A percentile compares a stretch with the other conserved stretches of the same genome.
Conservation (phyloP, 2,329 filamentous ascomycete species). For the Gnomoniopsis sp. region DNA sequence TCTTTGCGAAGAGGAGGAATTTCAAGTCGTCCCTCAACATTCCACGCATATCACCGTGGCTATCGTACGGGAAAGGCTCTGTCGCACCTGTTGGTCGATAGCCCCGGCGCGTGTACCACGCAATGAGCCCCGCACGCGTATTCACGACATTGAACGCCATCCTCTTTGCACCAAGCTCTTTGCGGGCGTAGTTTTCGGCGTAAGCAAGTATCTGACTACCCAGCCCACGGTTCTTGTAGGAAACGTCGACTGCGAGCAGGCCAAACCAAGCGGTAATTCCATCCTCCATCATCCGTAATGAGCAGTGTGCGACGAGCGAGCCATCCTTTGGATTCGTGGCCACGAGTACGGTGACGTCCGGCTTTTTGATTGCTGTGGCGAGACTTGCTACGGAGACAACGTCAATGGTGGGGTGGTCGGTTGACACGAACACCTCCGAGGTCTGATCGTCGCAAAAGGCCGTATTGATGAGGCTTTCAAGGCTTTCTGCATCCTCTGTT, state of each 20-base stretch:
- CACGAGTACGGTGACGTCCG: conserved; percentile 29
- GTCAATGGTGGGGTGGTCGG: conserved; percentile 24
- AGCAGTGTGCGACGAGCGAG: conserved; percentile 22
- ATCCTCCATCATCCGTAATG: conserved; percentile 24
- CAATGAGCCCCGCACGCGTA: conserved; percentile 25
- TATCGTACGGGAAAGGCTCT: conserved; percentile 29
- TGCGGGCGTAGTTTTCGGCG: conserved; percentile 26
- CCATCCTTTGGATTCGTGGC: conserved; percentile 21
- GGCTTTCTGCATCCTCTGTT: conserved; percentile 29
- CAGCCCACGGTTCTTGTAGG: conserved; percentile 29
- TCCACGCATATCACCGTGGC: background rate
- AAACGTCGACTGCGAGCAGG: conserved; percentile 32
- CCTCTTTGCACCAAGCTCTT: conserved; percentile 21
- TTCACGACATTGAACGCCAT: conserved; percentile 27
- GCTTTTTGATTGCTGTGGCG: conserved; percentile 24
- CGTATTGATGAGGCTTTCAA: conserved; percentile 35
- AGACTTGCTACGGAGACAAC: conserved; percentile 16
- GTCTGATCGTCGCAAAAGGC: conserved; percentile 38
- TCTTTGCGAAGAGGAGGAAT: conserved; percentile 35
- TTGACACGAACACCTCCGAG: conserved; percentile 9
- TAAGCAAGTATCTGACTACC: conserved; percentile 28
- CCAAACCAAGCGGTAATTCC: conserved; percentile 27
- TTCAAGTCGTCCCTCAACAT: conserved; percentile 28
- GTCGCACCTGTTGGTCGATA: conserved; percentile 30
- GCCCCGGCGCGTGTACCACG: conserved; percentile 29